Conservation (phyloP, 1,139 yeast genomes). For the Taphrina wiesneri region DNA sequence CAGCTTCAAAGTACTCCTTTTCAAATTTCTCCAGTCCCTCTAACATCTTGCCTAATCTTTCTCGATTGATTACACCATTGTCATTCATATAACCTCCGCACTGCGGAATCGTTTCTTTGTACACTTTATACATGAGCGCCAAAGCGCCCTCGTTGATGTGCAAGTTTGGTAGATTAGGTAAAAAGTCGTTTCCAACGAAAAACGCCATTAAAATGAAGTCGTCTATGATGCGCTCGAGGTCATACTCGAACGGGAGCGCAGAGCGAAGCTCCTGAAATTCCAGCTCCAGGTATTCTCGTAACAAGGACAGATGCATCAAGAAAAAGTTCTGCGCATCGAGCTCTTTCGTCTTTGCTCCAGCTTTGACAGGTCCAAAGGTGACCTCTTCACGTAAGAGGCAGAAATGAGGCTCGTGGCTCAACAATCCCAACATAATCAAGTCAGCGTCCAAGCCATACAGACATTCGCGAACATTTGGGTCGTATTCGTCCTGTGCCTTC, state of each 20-base stretch:
- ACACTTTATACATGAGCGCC: conserved; percentile 82
- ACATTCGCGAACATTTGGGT: conserved; percentile 89
- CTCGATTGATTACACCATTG: conserved; percentile 74
- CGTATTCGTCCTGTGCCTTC: conserved; percentile 79
- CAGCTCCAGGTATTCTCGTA: conserved; percentile 84
- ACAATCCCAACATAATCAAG: conserved; percentile 89
- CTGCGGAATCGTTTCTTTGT: conserved; percentile 72
- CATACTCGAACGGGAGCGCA: conserved; percentile 62
- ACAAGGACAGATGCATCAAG: conserved; percentile 77
- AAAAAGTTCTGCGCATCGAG: conserved; percentile 78
- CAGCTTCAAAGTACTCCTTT: conserved; percentile 55
- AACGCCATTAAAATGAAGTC: conserved; percentile 90
- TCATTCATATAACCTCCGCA: conserved; percentile 85
- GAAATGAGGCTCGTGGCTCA: conserved; percentile 96
- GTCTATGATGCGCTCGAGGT: conserved; percentile 86
- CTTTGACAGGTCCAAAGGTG: conserved; percentile 63
- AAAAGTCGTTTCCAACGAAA: conserved; percentile 96
- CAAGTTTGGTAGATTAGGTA: conserved; percentile 94
- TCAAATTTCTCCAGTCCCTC: conserved; percentile 81
- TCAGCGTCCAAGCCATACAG: conserved; percentile 98
- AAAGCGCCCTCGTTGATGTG: conserved; percentile 94
- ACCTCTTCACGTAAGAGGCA: conserved; percentile 95
- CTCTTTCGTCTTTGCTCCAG: conserved; percentile 51
- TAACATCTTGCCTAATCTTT: conserved; percentile 72
- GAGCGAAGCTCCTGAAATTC: conserved; percentile 76